These are phyloP conservation scores for Nitzschia inconspicua DNA, from an alignment of 108 stramenopile species.

Conservation along the genomic window DNA sequence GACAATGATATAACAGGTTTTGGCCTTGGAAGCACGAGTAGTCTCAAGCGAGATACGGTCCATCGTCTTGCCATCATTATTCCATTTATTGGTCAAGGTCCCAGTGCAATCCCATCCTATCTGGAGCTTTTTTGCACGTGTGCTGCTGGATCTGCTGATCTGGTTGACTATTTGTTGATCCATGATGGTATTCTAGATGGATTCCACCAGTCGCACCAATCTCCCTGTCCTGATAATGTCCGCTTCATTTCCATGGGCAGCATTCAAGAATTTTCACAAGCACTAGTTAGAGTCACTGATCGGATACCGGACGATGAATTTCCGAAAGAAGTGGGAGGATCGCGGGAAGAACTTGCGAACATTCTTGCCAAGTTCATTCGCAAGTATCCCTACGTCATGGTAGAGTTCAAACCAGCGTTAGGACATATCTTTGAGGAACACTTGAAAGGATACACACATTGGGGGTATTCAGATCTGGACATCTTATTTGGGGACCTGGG, in stretches of 20 bases:
- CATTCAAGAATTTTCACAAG: constrained; percentile 32
- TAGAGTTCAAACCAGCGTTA: constrained; percentile 93
- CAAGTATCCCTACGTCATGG: constrained; percentile 80
- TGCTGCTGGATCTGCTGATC: constrained; percentile 58
- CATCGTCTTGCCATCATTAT: constrained; percentile 73
- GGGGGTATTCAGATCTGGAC: constrained; percentile 95
- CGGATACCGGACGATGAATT: constrained; percentile 33
- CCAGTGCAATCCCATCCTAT: constrained; percentile 72
- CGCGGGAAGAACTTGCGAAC: constrained; percentile 26
- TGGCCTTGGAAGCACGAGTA: constrained; percentile 7
- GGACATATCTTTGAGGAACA: constrained; percentile 88
- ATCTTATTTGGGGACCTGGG: constrained; percentile 89
- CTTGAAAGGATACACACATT: constrained; percentile 77
- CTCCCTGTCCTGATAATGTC: constrained; percentile 55
- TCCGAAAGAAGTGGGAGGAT: constrained; percentile 10
- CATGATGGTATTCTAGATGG: constrained; percentile 66
- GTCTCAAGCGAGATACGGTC: too few species aligned
- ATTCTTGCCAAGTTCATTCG: constrained; percentile 43
- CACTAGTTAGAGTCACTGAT: constrained; percentile 50
- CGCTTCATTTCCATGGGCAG: constrained; percentile 58
- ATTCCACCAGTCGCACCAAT: constrained; percentile 9
- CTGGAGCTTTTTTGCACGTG: constrained; percentile 74
- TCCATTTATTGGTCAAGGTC: constrained; percentile 64
- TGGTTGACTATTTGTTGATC: constrained; percentile 83
- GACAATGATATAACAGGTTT: too few species aligned